phyloP scores from a whole-genome alignment of 768 basidiomycete species.

The Tylopilus plumbeoviolaceoides region DNA sequence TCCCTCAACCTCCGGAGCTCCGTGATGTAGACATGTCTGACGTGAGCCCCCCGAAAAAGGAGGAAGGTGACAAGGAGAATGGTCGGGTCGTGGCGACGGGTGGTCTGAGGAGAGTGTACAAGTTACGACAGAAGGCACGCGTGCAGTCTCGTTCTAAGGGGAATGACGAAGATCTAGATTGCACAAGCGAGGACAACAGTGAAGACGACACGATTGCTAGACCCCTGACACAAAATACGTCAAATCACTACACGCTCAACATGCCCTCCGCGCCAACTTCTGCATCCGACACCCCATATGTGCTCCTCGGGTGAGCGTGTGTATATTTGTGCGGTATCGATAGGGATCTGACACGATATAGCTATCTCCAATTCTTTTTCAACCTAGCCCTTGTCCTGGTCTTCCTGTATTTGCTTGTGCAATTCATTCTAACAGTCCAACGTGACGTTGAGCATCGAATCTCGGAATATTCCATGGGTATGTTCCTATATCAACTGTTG shows the following conservation, averaged over 20 bases:
- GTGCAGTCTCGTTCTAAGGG: slow-evolving; percentile 25
- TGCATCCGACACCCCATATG: slow-evolving; percentile 68
- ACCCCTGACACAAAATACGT: slow-evolving; percentile 51
- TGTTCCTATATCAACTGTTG: slow-evolving; percentile 13
- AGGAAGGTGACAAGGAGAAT: slow-evolving; percentile 38
- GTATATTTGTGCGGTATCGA: slow-evolving; percentile 9
- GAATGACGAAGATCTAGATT: slow-evolving; percentile 27
- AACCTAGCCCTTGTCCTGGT: slow-evolving; percentile 80
- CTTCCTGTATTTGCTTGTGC: slow-evolving; percentile 79
- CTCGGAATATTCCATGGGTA: slow-evolving; percentile 85
- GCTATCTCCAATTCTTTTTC: slow-evolving; percentile 94
- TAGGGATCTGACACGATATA: slow-evolving; percentile 27
- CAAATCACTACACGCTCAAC: slow-evolving; percentile 82
- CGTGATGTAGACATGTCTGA: slow-evolving; percentile 77
- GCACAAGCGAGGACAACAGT: slow-evolving; percentile 43
- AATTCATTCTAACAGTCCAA: slow-evolving; percentile 87
- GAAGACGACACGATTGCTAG: slow-evolving; percentile 42
- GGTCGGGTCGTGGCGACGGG: slow-evolving; percentile 58
- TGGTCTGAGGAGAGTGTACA: slow-evolving; percentile 62
- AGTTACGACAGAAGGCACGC: slow-evolving; percentile 50
- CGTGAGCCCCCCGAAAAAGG: slow-evolving; percentile 52
- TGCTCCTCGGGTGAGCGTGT: slow-evolving; percentile 72
- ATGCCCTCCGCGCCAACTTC: slow-evolving; percentile 57
- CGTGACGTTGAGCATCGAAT: slow-evolving; percentile 86
- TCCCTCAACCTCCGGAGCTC: slow-evolving; percentile 49